These are phyloP conservation scores for Monosporozyma siamensis DNA, from an alignment of 805 yeast genomes.

Conservation along the genomic window DNA sequence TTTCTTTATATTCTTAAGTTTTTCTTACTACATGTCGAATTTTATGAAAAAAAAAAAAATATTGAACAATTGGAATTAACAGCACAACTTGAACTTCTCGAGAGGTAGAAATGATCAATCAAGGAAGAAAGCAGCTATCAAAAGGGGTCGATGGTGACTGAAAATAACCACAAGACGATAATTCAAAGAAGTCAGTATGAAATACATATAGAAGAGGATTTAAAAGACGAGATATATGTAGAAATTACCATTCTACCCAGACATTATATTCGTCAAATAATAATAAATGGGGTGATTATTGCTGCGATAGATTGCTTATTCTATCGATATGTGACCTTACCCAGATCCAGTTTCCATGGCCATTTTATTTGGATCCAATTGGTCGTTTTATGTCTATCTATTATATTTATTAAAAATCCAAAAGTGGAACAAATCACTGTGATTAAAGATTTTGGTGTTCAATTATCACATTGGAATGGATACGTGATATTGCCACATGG, in stretches of 20 bases:
- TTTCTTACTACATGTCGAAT: no score
- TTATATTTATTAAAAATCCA: constrained; percentile 12
- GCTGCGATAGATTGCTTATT: neutral
- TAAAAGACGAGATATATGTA: constrained; percentile 6
- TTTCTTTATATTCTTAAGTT: neutral
- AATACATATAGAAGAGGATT: constrained; percentile 5
- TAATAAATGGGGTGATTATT: neutral
- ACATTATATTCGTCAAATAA: neutral
- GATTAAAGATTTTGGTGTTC: constrained; percentile 21
- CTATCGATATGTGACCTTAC: neutral
- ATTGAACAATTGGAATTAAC: no score
- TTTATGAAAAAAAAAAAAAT: no score
- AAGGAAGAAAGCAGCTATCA: neutral
- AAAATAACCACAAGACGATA: neutral
- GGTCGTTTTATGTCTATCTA: neutral
- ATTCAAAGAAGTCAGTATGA: neutral
- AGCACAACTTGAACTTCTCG: no score
- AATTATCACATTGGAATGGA: constrained; percentile 17
- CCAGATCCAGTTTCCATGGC: no score
- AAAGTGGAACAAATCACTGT: constrained; percentile 18
- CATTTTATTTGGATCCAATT: neutral
- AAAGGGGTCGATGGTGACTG: neutral
- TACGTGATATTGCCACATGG: constrained; percentile 16
- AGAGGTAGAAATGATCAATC: neutral
- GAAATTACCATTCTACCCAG: constrained; percentile 12